Evolutionary conservation across 352 stramenopile species (phyloP), one percentile per base, ranked within the genome.

Genomic region (Aphanomyces cochlioides): DNA sequence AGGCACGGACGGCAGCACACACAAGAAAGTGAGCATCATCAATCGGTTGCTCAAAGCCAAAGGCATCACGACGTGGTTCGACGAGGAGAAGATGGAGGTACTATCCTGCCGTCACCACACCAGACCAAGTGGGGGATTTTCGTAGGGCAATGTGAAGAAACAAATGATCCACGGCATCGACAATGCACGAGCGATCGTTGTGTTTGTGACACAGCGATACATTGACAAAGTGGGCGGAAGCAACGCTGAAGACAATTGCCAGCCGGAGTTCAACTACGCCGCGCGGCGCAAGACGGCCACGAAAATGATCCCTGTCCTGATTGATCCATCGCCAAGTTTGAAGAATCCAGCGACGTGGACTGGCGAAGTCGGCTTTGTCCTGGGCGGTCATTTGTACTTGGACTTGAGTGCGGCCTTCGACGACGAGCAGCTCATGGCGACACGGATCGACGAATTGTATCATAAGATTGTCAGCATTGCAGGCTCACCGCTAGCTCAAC

Each of bases 21-120:
- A 70, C 54, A 54, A 21, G 7, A 8, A 63, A 13, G 45, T 61
- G 36, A 60, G 64, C 21, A 37, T 38, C 15, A 40, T 70, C 37
- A 63, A 70, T 34, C 12, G 48, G 6, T 21, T 70, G 6, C 48
- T 70, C 7, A n/a, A 40, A 17, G 47, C 53, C 17, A 19, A 50
- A 7, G 47, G 47, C 7, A 63, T 70, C 47, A 70, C 47, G 4
- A 70, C 64, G 28, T 70, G 64, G 64, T 70, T 70, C 47, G 64
- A 70, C 54, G 47, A 70, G 54, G 64, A 60, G 1, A 61, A 64
- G 15, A 70, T 70, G 64, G 63, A 69, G 63, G 63, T 60, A 41
- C 10, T 2, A 7, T 37, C 15, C 19, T 15, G 6, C 43, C 37
- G 10, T 3, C 36, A 10, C 36, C 15, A 19, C 50, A 1, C 15